Percentiles rank a stretch among this genome's conserved stretches.
phyloP scores from a whole-genome alignment of 805 yeast species.

The Metschnikowia borealis region DNA sequence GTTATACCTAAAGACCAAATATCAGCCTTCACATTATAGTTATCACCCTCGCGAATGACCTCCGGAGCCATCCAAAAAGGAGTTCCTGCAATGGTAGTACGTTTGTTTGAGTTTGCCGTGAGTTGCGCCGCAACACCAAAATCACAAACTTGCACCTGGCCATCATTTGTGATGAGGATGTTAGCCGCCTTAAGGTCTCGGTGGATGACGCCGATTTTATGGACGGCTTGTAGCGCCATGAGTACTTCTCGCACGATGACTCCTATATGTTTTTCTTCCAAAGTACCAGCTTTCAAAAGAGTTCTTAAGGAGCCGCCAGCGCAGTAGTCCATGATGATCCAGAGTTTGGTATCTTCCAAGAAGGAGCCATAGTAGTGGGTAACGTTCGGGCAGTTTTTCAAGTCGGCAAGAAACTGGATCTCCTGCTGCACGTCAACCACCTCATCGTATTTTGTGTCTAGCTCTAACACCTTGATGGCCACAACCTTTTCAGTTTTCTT shows the following conservation, averaged over 20 bases:
- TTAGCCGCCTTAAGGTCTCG: slow-evolving; percentile 97
- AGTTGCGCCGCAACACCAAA: slow-evolving; percentile 98
- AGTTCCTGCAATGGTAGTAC: slow-evolving; percentile 94
- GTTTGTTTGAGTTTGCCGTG: slow-evolving; percentile 65
- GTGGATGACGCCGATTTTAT: slow-evolving; percentile 87
- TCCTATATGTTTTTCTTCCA: slow-evolving; percentile 80
- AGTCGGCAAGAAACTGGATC: slow-evolving; percentile 76
- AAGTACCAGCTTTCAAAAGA: slow-evolving; percentile 75
- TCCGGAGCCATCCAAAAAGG: slow-evolving; percentile 99
- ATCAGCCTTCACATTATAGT: slow-evolving; percentile 88
- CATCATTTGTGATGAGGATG: slow-evolving; percentile 82
- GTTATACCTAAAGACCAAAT: slow-evolving; percentile 98
- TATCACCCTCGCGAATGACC: slow-evolving; percentile 86
- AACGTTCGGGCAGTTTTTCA: slow-evolving; percentile 84
- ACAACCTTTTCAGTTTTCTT: slow-evolving; percentile 69
- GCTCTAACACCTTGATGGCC: slow-evolving; percentile 88
- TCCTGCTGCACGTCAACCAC: slow-evolving; percentile 93
- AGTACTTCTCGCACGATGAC: slow-evolving; percentile 82
- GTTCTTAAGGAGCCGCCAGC: slow-evolving; percentile 95
- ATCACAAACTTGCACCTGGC: slow-evolving; percentile 88
- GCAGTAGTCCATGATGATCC: slow-evolving; percentile 98
- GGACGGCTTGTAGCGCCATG: slow-evolving; percentile 75
- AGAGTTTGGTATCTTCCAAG: slow-evolving; percentile 80
- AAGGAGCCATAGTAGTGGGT: slow-evolving; percentile 90
- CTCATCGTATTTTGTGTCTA: slow-evolving; percentile 92